phyloP scores from a whole-genome alignment of 495 filamentous ascomycete genomes.

The Echria macrotheca region DNA sequence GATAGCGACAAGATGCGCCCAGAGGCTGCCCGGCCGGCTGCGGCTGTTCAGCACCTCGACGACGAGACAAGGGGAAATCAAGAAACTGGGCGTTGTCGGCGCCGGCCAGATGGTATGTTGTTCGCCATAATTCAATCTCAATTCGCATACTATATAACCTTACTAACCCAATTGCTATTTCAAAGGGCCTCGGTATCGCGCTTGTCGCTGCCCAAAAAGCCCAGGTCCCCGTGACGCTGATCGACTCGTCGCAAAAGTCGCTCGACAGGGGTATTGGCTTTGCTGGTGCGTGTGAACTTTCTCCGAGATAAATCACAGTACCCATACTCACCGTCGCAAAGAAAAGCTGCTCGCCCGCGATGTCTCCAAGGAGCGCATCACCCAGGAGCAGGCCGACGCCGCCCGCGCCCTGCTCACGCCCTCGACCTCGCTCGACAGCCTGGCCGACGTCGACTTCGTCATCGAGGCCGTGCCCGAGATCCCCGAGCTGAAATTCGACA shows the following conservation, averaged over 20 bases:
- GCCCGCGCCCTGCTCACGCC: conserved; percentile 62
- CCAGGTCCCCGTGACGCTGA: conserved; percentile 73
- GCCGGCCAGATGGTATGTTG: conserved; percentile 87
- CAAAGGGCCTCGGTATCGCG: conserved; percentile 92
- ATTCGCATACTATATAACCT: too few relatives aligned
- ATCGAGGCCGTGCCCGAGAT: conserved; percentile 98
- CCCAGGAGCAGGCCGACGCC: conserved; percentile 67
- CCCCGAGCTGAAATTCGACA: conserved; percentile 73
- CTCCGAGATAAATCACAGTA: too few relatives aligned
- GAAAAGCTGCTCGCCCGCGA: conserved; percentile 92
- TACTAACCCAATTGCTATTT: neutral
- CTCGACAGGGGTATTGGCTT: conserved; percentile 89
- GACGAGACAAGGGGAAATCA: conserved; percentile 62
- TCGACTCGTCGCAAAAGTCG: conserved; percentile 81
- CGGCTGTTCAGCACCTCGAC: conserved; percentile 51
- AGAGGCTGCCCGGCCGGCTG: conserved; percentile 32
- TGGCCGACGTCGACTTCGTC: conserved; percentile 87
- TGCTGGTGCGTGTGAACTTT: conserved; percentile 63
- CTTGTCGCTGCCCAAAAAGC: conserved; percentile 88
- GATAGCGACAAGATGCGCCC: conserved; percentile 27
- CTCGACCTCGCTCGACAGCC: conserved; percentile 68
- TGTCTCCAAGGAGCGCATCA: conserved; percentile 75
- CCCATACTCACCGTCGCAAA: too few relatives aligned
- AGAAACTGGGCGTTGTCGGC: conserved; percentile 85
- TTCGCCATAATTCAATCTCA: neutral